Percentiles rank a stretch among this genome's conserved stretches.
Conservation (phyloP, 345 rosid species). For the Ailanthus altissimus region DNA sequence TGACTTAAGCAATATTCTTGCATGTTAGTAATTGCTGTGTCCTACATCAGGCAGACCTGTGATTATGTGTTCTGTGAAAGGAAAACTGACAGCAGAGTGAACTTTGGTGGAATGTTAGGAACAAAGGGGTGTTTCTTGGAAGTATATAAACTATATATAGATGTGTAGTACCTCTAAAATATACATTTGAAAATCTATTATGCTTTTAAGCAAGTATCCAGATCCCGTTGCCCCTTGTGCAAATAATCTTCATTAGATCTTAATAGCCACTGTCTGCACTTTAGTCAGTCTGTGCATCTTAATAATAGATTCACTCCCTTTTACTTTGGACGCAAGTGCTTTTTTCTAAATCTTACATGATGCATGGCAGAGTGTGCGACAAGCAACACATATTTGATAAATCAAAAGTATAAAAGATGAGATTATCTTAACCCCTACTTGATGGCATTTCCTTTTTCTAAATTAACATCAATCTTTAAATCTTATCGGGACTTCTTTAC, state of each 20-base stretch:
- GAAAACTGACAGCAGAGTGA: neutral
- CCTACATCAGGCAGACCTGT: neutral
- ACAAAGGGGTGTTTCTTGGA: neutral
- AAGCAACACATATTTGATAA: neutral
- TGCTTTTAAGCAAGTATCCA: neutral
- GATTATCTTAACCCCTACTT: too few relatives aligned
- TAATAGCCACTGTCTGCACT: neutral
- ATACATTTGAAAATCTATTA: neutral
- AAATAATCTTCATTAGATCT: neutral
- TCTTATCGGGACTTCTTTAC: neutral
- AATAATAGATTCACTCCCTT: neutral
- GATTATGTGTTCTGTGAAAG: neutral
- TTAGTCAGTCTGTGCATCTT: neutral
- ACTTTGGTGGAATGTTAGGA: neutral
- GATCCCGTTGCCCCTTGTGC: neutral
- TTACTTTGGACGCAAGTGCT: neutral
- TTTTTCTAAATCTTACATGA: neutral
- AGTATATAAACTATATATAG: neutral
- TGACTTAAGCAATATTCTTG: neutral
- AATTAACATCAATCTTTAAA: neutral
- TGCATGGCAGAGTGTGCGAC: neutral
- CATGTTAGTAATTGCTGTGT: neutral
- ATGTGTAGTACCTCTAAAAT: constrained; percentile 1
- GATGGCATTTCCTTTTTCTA: neutral
- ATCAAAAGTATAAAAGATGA: neutral